These are phyloP conservation scores for Tanacetum coccineum DNA, from an alignment of 129 eudicot genomes.

Conservation along the genomic window DNA sequence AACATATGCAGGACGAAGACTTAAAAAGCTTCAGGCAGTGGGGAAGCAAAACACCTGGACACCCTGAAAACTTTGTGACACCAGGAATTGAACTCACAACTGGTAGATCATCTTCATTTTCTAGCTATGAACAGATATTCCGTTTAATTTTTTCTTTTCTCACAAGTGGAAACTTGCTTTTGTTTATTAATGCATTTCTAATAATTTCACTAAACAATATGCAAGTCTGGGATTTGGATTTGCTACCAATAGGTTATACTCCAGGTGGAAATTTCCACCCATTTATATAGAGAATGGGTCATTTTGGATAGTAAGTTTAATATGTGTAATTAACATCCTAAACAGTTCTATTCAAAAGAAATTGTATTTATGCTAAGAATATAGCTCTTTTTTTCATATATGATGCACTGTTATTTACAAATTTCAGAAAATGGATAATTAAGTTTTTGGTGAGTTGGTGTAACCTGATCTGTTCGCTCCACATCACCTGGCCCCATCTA, in stretches of 20 bases:
- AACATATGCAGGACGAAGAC: conserved; percentile 49
- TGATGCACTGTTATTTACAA: background rate
- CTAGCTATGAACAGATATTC: no score
- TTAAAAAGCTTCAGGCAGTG: conserved; percentile 57
- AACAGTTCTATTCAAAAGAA: background rate
- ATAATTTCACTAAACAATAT: no score
- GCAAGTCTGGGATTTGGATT: no score
- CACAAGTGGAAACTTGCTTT: no score
- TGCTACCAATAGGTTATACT: no score
- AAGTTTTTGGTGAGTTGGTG: background rate
- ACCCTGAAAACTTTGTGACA: conserved; percentile 66
- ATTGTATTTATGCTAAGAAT: background rate
- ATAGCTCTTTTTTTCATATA: background rate
- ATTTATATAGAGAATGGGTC: no score
- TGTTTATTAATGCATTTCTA: background rate
- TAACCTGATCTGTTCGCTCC: background rate
- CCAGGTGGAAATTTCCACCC: no score
- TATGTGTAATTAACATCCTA: no score
- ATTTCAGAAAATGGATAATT: background rate
- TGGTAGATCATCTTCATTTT: no score
- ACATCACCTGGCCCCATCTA: background rate
- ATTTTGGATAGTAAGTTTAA: no score
- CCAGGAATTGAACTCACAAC: conserved; percentile 14
- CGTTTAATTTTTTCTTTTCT: no score
- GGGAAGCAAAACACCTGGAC: conserved; percentile 76